A percentile compares a stretch with the other conserved stretches of the same genome.
Evolutionary conservation across 805 yeast species (phyloP).

Genomic region (Saccharomycopsis vini): DNA sequence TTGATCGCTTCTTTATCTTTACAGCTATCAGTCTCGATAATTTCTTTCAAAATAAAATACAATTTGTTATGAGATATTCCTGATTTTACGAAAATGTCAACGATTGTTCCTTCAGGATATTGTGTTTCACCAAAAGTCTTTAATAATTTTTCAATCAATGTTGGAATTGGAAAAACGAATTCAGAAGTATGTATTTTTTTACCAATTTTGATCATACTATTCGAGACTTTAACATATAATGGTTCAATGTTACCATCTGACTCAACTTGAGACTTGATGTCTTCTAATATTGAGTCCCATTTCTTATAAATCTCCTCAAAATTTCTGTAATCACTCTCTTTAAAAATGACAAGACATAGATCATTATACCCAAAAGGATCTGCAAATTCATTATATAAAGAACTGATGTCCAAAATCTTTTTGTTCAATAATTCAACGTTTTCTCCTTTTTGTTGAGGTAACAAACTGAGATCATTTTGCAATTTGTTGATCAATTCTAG

Average conservation of each 20-base stretch:
- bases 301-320: slow-evolving; percentile 72
- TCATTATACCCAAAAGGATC: slow-evolving; percentile 85
- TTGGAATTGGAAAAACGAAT: slow-evolving; percentile 70
- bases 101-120: slow-evolving; percentile 45
- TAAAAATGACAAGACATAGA: slow-evolving; percentile 67
- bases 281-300: slow-evolving; percentile 68
- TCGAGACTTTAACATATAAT: slow-evolving; percentile 10
- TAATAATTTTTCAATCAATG: slow-evolving; percentile 56
- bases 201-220: slow-evolving; percentile 40
- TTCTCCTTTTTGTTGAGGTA: slow-evolving; percentile 38
- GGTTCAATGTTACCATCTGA: slow-evolving; percentile 22
- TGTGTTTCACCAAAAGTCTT: slow-evolving; percentile 25
- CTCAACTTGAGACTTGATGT: slow-evolving; percentile 28
- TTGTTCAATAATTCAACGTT: slow-evolving; percentile 50
- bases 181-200: slow-evolving; percentile 59
- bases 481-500: slow-evolving; percentile 41
- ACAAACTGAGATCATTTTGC: slow-evolving; percentile 42
- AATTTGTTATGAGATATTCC: slow-evolving; percentile 58
- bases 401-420: slow-evolving; percentile 62
- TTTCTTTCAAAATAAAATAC: slow-evolving; percentile 53
- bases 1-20: slow-evolving; percentile 22
- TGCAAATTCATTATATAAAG: slow-evolving; percentile 76
- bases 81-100: slow-evolving; percentile 52
- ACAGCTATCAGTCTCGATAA: slow-evolving; percentile 48
- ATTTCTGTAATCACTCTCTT: slow-evolving; percentile 77